Evolutionary conservation across 345 rosid genomes (phyloP).

Genomic region (Salix exigua): DNA sequence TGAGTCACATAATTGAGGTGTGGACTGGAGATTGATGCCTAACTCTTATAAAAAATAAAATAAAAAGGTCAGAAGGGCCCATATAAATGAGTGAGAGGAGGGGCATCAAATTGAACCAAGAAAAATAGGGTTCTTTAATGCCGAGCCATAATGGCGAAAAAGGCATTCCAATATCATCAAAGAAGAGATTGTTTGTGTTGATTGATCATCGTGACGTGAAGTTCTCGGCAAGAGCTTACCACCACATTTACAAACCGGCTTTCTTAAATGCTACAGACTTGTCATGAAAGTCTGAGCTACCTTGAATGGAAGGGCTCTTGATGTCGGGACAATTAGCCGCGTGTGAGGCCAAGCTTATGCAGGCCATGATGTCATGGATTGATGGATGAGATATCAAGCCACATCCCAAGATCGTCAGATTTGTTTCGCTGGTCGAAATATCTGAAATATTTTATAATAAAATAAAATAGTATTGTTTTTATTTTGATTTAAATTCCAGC

Average conservation of each 20-base stretch:
- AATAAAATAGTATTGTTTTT: fast-evolving
- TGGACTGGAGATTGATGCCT: not conserved
- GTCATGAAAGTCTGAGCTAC: not conserved
- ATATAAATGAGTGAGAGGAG: not conserved
- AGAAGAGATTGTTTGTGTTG: not conserved
- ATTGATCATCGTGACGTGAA: not conserved
- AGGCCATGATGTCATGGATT: constrained; percentile 2
- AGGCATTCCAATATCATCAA: not conserved
- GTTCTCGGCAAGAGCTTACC: not conserved
- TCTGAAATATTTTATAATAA: no score
- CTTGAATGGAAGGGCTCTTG: constrained; percentile 3
- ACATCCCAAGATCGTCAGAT: no score
- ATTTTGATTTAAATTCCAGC: no score
- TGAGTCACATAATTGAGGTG: not conserved
- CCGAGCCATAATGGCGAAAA: not conserved
- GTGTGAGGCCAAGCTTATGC: constrained; percentile 5
- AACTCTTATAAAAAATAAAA: not conserved
- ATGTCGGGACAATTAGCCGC: not conserved
- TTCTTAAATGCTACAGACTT: no score
- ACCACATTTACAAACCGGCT: not conserved
- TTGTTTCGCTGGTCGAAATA: no score
- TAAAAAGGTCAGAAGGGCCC: not conserved
- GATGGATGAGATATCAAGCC: no score
- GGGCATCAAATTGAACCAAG: constrained; percentile 2
- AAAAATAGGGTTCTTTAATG: not conserved